A percentile compares a stretch with the other conserved stretches of the same genome.
phyloP scores from a whole-genome alignment of 208 protist genomes.

The Histomonas meleagridis region DNA sequence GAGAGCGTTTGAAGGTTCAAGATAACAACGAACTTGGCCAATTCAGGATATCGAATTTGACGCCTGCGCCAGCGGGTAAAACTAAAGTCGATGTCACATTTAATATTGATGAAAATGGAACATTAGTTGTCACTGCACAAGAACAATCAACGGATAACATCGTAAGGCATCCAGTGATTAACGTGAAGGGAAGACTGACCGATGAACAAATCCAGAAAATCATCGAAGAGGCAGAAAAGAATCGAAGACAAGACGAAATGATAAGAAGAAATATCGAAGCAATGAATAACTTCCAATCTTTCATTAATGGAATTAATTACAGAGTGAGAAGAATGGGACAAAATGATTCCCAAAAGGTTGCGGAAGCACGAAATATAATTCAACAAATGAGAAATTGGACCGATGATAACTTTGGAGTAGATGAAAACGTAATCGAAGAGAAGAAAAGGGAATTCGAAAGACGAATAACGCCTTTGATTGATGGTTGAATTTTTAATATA shows the following conservation, averaged over 20 bases:
- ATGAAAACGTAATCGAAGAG: too few relatives aligned
- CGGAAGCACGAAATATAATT: too few relatives aligned
- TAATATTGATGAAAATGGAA: conserved; percentile 57
- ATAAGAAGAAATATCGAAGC: too few relatives aligned
- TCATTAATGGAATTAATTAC: too few relatives aligned
- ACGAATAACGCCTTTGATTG: too few relatives aligned
- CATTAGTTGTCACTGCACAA: conserved; percentile 38
- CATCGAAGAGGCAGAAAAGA: neutral
- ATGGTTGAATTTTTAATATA: too few relatives aligned
- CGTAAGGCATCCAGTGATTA: conserved; percentile 36
- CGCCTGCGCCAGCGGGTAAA: conserved; percentile 66
- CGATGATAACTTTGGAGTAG: too few relatives aligned
- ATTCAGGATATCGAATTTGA: conserved; percentile 83
- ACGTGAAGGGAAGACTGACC: conserved; percentile 19
- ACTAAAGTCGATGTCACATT: conserved; percentile 75
- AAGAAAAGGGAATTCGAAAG: too few relatives aligned
- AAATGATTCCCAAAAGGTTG: too few relatives aligned
- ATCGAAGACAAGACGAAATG: neutral
- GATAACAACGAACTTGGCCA: conserved; percentile 40
- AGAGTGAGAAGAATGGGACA: too few relatives aligned
- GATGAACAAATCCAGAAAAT: conserved; percentile 30
- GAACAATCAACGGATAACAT: conserved; percentile 38
- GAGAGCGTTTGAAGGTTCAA: conserved; percentile 25
- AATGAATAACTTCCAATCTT: too few relatives aligned
- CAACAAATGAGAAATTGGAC: too few relatives aligned